Conservation (phyloP, 257 asterid genomes). For the Nicotiana noctiflora region DNA sequence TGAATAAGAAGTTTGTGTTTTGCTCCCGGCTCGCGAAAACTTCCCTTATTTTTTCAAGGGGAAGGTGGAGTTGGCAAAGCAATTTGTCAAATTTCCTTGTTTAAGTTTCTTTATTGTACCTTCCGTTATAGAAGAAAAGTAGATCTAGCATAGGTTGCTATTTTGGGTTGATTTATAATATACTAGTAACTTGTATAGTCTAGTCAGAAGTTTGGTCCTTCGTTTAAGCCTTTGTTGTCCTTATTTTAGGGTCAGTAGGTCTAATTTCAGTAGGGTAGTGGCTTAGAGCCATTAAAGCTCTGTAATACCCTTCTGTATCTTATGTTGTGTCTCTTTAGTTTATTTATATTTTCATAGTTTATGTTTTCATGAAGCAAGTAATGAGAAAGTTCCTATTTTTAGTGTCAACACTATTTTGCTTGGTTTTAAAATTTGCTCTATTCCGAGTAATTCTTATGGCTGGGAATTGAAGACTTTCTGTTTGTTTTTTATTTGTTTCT, state of each 20-base stretch:
- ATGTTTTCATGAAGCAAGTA: neutral
- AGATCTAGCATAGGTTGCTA: neutral
- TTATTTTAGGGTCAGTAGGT: neutral
- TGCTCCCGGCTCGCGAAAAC: constrained; percentile 2
- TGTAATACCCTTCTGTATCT: neutral
- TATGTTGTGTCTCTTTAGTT: neutral
- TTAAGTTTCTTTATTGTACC: neutral
- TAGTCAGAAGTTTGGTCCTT: neutral
- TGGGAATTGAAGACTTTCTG: too few species aligned
- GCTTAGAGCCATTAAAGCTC: neutral
- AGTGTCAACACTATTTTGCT: neutral
- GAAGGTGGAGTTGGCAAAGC: constrained; percentile 16
- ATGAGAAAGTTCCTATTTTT: too few species aligned
- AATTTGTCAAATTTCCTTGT: neutral
- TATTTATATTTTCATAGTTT: too few species aligned
- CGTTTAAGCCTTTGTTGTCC: neutral
- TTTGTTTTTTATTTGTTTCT: too few species aligned
- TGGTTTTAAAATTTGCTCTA: neutral
- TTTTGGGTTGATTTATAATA: neutral
- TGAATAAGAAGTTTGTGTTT: neutral
- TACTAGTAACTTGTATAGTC: neutral
- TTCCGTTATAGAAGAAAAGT: neutral
- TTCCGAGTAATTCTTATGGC: too few species aligned
- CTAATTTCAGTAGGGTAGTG: neutral
- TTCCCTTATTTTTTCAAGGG: constrained; percentile 44